Base-by-base conservation (phyloP, 768 basidiomycete species). In the Boletus barrowsii region DNA sequence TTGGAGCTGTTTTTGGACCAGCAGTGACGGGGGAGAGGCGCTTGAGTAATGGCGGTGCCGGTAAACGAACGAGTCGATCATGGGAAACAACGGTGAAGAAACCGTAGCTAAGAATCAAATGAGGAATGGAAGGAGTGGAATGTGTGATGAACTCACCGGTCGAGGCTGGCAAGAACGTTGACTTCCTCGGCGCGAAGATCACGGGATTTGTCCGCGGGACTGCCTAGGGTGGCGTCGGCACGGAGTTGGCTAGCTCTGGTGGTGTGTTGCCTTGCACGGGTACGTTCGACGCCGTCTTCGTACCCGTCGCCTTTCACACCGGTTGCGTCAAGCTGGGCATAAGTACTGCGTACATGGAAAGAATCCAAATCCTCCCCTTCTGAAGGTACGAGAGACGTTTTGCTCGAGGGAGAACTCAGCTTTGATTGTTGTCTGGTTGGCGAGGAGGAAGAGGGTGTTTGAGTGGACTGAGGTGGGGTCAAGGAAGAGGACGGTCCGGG, bases 261-360 rank as follows among this genome's bases (percentile, higher is more conserved):
- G 18, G 64, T 64, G 48, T 80, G 78, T 58, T 84, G 68, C 62
- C 88, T 76, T 22, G 91, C 89, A 55, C 96, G 81, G 26, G 95
- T 98, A 36, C 93, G 84, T 72, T 98, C 96, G 8, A 96, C 80
- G 36, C 96, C 96, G 60, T 96, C 93, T 62, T 93, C 90, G 71
- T 86, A 92, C 0, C 96, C 96, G 66, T 98, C 96, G 3, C 95
- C 94, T 65, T 84, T 88, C 36, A 98, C 95, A n/a, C 96, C 96
- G 41, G 81, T 81, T 10, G 81, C 74, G 46, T 98, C 93, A n/a
- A 98, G 79, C 58, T 90, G 82, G 0, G 94, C 96, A 67, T 98
- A 95, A 1, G 90, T 92, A 55, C 79, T 86, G 39, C 92, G 82
- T 8, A 95, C 88, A 68, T 90, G 86, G 62, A 89, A 89, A 8